Evolutionary conservation across 495 filamentous ascomycete species (phyloP), one percentile per base, ranked within the genome.

Genomic region (Aspergillus affinis): DNA sequence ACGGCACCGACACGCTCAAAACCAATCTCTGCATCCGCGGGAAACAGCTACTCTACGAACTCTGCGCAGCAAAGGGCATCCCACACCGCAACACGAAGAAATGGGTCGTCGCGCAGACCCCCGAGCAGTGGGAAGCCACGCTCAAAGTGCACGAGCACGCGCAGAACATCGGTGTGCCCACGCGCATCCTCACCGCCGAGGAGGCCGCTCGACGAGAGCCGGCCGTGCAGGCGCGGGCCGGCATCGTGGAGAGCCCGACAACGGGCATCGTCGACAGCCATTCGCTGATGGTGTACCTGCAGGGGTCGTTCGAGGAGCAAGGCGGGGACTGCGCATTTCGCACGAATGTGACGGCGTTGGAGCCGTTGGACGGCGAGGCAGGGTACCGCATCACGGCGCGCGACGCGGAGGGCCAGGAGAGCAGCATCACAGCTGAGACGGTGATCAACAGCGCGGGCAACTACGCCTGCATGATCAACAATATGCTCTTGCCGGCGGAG

Each of bases 181-280:
- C 88, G 26, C 81, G 84, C 27, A 90, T 91, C 71, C 67, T 98
- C 21, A 69, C 80, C 9, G 54, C 61, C 0, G 75, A 80, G 0
- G 87, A 92, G 74, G 90, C 88, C 6, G 68, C 69, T 17, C 63
- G 69, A 0, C 74, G 83, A 3, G 93, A 98, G 69, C 93, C 95
- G 0, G 82, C 83, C 15, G 91, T 96, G 12, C 79, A 82, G 19
- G 88, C 85, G 8, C 73, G 79, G 27, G 81, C 81, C 0, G 94
- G 90, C 12, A 84, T 93, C 1, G 81, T 98, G 19, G 92, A 96
- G 75, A 90, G 85, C 52, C 84, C 87, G 2, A 87, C 84, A 0
- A 97, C 93, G 0, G 94, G 94, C 0, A 98, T 98, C 44, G 80
- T 98, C 3, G 93, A 98, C 70, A 90, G 86, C 15, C 95, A 98